phyloP scores from a whole-genome alignment of 768 basidiomycete species.

The Lactarius sp. region DNA sequence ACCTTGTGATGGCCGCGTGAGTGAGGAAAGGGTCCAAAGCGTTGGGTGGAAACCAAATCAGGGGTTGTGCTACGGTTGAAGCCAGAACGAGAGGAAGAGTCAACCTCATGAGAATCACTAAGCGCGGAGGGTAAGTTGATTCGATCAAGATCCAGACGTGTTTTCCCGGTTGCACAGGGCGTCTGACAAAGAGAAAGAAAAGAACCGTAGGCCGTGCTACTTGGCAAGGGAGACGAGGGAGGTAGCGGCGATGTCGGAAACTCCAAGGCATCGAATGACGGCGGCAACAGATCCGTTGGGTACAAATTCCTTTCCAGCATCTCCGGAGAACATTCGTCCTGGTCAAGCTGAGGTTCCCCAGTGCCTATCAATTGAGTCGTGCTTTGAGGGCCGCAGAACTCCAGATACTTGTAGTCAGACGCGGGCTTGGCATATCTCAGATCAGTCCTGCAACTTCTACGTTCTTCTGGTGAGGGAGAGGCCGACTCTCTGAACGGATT shows the following conservation, averaged over 20 bases:
- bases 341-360: background rate
- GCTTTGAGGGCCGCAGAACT: background rate
- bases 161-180: background rate
- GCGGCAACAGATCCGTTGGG: background rate
- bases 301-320: background rate
- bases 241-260: slow-evolving; percentile 16
- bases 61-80: background rate
- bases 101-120: background rate
- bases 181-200: background rate
- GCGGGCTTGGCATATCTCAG: background rate
- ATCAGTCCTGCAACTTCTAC: background rate
- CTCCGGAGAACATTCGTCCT: background rate
- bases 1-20: background rate
- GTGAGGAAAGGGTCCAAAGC: background rate
- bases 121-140: background rate
- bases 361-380: background rate
- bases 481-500: background rate
- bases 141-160: background rate
- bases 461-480: background rate
- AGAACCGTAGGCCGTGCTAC: slow-evolving; percentile 4
- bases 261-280: slow-evolving; percentile 16
- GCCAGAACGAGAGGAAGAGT: background rate
- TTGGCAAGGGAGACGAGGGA: slow-evolving; percentile 18
- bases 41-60: background rate
- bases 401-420: background rate